Evolutionary conservation across 768 basidiomycete species (phyloP).

Genomic region (Russula virescens): DNA sequence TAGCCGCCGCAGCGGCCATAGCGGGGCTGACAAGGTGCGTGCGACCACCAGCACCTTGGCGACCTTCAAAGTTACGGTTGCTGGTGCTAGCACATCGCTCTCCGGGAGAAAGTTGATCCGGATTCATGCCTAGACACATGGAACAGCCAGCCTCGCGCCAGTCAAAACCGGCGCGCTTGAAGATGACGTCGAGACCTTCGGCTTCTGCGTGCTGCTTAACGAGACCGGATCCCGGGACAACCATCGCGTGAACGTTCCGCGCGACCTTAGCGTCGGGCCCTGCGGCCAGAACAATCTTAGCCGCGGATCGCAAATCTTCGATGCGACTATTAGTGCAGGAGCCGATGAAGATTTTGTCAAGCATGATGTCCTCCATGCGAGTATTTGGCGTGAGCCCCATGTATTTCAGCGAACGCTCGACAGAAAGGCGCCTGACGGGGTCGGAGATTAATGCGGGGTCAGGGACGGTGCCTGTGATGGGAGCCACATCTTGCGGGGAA

Average conservation of each 20-base stretch:
- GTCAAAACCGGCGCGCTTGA: slow-evolving; percentile 61
- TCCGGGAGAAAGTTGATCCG: slow-evolving; percentile 54
- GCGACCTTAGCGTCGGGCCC: slow-evolving; percentile 49
- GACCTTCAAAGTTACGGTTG: slow-evolving; percentile 63
- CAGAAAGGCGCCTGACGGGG: slow-evolving; percentile 40
- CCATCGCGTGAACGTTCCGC: slow-evolving; percentile 50
- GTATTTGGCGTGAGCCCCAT: slow-evolving; percentile 54
- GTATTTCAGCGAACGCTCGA: slow-evolving; percentile 51
- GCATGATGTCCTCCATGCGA: slow-evolving; percentile 49
- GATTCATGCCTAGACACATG: slow-evolving; percentile 70
- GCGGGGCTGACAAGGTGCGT: slow-evolving; percentile 62
- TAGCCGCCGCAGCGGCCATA: slow-evolving; percentile 62
- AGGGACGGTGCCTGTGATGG: slow-evolving; percentile 53
- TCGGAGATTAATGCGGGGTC: slow-evolving; percentile 44
- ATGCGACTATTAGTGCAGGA: slow-evolving; percentile 66
- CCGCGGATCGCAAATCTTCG: slow-evolving; percentile 58
- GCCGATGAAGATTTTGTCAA: slow-evolving; percentile 65
- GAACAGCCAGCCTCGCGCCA: slow-evolving; percentile 68
- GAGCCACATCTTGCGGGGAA: slow-evolving; percentile 55
- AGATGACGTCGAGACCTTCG: slow-evolving; percentile 56
- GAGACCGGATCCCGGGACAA: slow-evolving; percentile 62
- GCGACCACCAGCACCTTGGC: slow-evolving; percentile 55
- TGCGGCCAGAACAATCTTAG: slow-evolving; percentile 47
- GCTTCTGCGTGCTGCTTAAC: slow-evolving; percentile 62
- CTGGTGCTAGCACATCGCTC: slow-evolving; percentile 57